These are phyloP conservation scores for Talaromyces stipitatus DNA, from an alignment of 495 filamentous ascomycete species.

Conservation along the genomic window DNA sequence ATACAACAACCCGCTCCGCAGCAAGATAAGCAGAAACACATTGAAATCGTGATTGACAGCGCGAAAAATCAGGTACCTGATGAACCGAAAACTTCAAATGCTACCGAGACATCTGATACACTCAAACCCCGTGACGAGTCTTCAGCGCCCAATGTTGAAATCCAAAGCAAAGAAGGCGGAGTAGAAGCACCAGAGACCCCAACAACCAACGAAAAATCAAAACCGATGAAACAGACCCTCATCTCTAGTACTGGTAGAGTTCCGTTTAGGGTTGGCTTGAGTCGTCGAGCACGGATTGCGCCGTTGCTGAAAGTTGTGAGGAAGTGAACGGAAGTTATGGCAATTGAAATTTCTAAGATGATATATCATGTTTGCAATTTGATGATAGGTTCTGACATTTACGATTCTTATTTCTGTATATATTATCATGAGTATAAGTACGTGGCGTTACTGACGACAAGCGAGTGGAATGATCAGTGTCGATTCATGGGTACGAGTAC, in stretches of 20 bases:
- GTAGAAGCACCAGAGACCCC: conserved; percentile 16
- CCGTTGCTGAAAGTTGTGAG: conserved; percentile 58
- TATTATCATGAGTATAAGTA: not conserved
- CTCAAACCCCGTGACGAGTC: conserved; percentile 92
- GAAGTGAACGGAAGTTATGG: conserved; percentile 36
- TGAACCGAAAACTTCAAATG: not conserved
- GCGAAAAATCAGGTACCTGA: not conserved
- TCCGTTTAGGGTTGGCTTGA: conserved; percentile 59
- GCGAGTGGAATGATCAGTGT: not conserved
- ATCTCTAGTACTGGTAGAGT: conserved; percentile 47
- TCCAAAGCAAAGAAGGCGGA: conserved; percentile 53
- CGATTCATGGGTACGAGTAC: not conserved
- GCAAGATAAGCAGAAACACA: conserved; percentile 23
- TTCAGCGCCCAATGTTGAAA: conserved; percentile 55
- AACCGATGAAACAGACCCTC: conserved; percentile 39
- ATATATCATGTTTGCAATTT: not conserved
- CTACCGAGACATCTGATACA: not conserved
- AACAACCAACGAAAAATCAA: conserved; percentile 10
- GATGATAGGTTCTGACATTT: not conserved
- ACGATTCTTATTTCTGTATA: too few relatives aligned
- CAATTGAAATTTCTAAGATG: not conserved
- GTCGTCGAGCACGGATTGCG: conserved; percentile 55
- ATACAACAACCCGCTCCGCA: not conserved
- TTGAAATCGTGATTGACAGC: not conserved
- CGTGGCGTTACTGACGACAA: not conserved